phyloP scores from a whole-genome alignment of 2,329 filamentous ascomycete genomes.

The Colletotrichum navitas region DNA sequence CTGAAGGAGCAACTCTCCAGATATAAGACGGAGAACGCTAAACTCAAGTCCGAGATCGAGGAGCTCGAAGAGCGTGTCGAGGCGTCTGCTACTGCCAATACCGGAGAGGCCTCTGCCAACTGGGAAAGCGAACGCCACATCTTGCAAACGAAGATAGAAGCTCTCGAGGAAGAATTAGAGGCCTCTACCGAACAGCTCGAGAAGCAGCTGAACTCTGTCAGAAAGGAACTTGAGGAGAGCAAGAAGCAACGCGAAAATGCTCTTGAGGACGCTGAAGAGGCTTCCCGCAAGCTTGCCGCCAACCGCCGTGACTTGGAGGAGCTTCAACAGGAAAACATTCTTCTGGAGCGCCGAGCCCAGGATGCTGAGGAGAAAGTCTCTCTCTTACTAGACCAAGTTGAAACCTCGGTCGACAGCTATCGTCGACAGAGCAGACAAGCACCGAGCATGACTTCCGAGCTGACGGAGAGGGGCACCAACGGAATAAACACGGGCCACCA shows the following conservation, averaged over 20 bases:
- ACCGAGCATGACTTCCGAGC: conserved; percentile 65
- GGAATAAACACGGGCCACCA: conserved; percentile 56
- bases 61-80: conserved; percentile 69
- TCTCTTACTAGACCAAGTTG: conserved; percentile 92
- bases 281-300: conserved; percentile 68
- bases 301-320: conserved; percentile 80
- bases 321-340: conserved; percentile 83
- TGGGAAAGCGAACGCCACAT: conserved; percentile 82
- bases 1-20: conserved; percentile 97
- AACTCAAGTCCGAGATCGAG: conserved; percentile 85
- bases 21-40: conserved; percentile 88
- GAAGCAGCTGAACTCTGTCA: conserved; percentile 75
- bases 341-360: conserved; percentile 84
- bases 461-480: conserved; percentile 50
- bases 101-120: conserved; percentile 62
- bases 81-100: conserved; percentile 48
- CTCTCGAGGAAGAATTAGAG: conserved; percentile 77
- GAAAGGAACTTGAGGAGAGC: conserved; percentile 75
- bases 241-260: conserved; percentile 78
- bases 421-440: conserved; percentile 78
- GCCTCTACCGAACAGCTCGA: conserved; percentile 77
- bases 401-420: conserved; percentile 93
- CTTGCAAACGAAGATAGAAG: conserved; percentile 76
- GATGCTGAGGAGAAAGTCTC: conserved; percentile 96
- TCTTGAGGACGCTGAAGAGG: conserved; percentile 66